These are phyloP conservation scores for Sordariomycetes sp. DNA, from an alignment of 2,329 filamentous ascomycete species.

Conservation along the genomic window DNA sequence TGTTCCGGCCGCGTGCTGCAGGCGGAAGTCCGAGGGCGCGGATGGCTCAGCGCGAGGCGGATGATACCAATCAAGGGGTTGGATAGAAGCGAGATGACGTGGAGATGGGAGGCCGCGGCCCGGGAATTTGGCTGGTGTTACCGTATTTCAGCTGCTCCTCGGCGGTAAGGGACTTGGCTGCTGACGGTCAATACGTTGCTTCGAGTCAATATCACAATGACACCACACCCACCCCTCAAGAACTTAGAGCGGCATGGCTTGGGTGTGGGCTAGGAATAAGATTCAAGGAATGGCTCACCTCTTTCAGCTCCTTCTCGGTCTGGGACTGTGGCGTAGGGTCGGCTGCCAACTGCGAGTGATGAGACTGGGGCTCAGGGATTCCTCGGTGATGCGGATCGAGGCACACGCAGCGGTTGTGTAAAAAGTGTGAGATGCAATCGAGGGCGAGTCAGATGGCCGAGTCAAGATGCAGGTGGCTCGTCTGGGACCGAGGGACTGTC, in stretches of 20 bases:
- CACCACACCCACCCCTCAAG: neutral
- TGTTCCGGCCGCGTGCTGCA: neutral
- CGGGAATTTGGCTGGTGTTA: neutral
- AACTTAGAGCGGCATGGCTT: neutral
- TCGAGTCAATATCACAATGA: neutral
- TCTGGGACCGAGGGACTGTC: neutral
- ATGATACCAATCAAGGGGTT: neutral
- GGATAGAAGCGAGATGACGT: constrained; percentile 1
- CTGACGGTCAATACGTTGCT: neutral
- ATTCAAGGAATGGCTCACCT: neutral
- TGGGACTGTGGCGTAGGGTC: neutral
- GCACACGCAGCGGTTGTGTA: neutral
- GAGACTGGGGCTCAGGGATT: neutral
- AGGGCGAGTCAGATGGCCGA: neutral
- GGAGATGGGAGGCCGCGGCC: neutral
- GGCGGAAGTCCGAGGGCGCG: neutral
- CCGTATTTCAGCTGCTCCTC: neutral
- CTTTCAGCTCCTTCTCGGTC: neutral
- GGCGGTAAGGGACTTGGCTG: neutral
- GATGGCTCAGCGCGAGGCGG: neutral
- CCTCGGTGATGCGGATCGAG: neutral
- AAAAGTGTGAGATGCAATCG: constrained; percentile 2
- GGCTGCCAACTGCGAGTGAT: neutral
- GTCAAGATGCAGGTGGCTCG: constrained; percentile 4
- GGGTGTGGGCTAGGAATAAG: neutral